Evolutionary conservation across 805 yeast genomes (phyloP).

Genomic region (Wickerhamomyces pijperi): DNA sequence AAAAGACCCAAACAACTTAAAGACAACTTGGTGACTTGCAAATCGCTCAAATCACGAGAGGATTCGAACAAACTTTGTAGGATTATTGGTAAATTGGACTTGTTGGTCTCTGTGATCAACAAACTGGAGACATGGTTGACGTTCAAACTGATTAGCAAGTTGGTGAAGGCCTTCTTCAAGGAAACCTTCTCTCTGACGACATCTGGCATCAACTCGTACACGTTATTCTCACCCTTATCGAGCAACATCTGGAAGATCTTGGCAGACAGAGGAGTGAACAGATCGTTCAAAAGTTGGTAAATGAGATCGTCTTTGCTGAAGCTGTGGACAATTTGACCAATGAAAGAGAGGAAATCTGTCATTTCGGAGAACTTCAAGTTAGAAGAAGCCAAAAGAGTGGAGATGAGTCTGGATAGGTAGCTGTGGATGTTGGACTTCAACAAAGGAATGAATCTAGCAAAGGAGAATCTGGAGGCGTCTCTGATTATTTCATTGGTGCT

Average conservation of each 20-base stretch:
- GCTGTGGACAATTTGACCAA: conserved; percentile 79
- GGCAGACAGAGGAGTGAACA: conserved; percentile 62
- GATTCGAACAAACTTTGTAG: conserved; percentile 54
- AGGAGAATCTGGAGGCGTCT: conserved; percentile 78
- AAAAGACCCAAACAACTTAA: conserved; percentile 58
- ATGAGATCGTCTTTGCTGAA: conserved; percentile 57
- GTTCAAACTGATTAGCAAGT: conserved; percentile 56
- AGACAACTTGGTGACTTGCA: conserved; percentile 57
- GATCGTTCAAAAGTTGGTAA: conserved; percentile 61
- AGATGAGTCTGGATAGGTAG: conserved; percentile 60
- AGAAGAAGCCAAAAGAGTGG: conserved; percentile 47
- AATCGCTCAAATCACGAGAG: conserved; percentile 52
- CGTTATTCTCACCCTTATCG: conserved; percentile 30
- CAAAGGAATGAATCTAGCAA: conserved; percentile 77
- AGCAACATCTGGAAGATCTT: conserved; percentile 46
- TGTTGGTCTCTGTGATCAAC: conserved; percentile 59
- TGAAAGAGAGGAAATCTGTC: conserved; percentile 70
- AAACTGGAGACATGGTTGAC: conserved; percentile 74
- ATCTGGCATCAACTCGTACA: conserved; percentile 37
- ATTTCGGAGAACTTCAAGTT: conserved; percentile 55
- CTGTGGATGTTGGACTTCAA: conserved; percentile 40
- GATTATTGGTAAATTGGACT: conserved; percentile 44
- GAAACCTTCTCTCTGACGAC: conserved; percentile 50
- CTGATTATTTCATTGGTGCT: conserved; percentile 58
- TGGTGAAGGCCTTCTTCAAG: conserved; percentile 60